phyloP scores from a whole-genome alignment of 768 basidiomycete species.

The Coprinopsis strossmayeri region DNA sequence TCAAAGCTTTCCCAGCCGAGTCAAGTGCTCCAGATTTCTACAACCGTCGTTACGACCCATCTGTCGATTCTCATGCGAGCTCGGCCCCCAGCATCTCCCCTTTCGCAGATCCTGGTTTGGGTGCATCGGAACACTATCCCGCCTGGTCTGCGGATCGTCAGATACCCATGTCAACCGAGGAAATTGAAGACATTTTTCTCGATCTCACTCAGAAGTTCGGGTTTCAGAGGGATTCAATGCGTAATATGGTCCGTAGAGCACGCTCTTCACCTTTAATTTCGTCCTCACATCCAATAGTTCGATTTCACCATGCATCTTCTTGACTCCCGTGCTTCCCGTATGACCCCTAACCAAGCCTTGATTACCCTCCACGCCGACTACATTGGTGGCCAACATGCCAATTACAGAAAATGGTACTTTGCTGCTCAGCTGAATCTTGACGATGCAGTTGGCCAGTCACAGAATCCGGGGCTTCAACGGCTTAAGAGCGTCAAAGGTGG shows the following conservation, averaged over 20 bases:
- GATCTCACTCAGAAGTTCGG: slow-evolving; percentile 99
- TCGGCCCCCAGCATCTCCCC: slow-evolving; percentile 54
- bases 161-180: slow-evolving; percentile 95
- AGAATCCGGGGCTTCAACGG: slow-evolving; percentile 89
- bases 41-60: slow-evolving; percentile 45
- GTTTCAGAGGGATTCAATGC: slow-evolving; percentile 93
- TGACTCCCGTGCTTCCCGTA: slow-evolving; percentile 96
- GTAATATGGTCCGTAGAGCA: slow-evolving; percentile 68
- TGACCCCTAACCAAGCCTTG: slow-evolving; percentile 94
- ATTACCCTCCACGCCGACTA: slow-evolving; percentile 98
- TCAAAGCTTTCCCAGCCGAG: slow-evolving; percentile 17
- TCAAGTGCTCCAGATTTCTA: slow-evolving; percentile 27
- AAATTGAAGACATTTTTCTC: slow-evolving; percentile 98
- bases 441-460: slow-evolving; percentile 92
- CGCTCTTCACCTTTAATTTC: slow-evolving; percentile 4
- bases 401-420: slow-evolving; percentile 99
- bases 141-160: slow-evolving; percentile 92
- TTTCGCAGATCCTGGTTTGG: slow-evolving; percentile 49
- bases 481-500: slow-evolving; percentile 73
- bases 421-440: slow-evolving; percentile 98
- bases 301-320: slow-evolving; percentile 98
- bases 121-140: slow-evolving; percentile 71
- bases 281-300: slow-evolving; percentile 44
- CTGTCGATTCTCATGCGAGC: slow-evolving; percentile 50
- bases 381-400: slow-evolving; percentile 97